Base-by-base conservation (phyloP, 306 rosid genomes). In the Canavalia ensiformis region DNA sequence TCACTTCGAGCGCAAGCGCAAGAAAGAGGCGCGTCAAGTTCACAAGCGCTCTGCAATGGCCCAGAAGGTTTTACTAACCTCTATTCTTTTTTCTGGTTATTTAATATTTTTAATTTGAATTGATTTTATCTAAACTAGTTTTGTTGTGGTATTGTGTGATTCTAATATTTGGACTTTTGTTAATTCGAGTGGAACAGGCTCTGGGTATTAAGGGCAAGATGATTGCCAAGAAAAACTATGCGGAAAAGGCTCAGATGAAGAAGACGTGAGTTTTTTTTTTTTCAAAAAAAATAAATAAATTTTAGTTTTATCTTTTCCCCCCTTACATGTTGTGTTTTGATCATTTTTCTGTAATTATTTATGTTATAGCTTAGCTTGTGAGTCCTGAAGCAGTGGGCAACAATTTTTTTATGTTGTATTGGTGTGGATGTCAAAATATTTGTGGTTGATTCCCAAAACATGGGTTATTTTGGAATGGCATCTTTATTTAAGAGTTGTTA, bases 1-100 rank as follows among this genome's bases (percentile, higher is more conserved):
- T 67, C 90, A 95, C 88, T 88, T 84, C 69, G 97, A 90, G 91
- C 99, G 99, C 18, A 90, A 87, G 85, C 98, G 99, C 85, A 95
- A 95, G 93, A 93, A 85, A 77, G 90, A 81, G 65, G 99, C 99
- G 74, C 99, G 99, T 76, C 81, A 87, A 69, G 94, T 88, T 57
- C 98, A 91, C 85, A 89, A 86, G 79, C 98, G 81, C 80, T 95
- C 98, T 75, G 29, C 85, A 34, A 91, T 49, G 6, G 98, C 99
- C 2, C 99, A 95, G 84, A 93, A 90, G 93, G 99, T 95, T 66
- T 41, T 41, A 4, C 77, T 34, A 1, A 2, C 11, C 37, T 12
- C 46, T 2, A 1, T 11, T 0, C 6, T 8, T 10, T 1, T 5
- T 13, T 52, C 8, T 28, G 30, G 30, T 35, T 2, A 35, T 55